Conservation (phyloP, 345 rosid species). For the Isatis tinctoria region DNA sequence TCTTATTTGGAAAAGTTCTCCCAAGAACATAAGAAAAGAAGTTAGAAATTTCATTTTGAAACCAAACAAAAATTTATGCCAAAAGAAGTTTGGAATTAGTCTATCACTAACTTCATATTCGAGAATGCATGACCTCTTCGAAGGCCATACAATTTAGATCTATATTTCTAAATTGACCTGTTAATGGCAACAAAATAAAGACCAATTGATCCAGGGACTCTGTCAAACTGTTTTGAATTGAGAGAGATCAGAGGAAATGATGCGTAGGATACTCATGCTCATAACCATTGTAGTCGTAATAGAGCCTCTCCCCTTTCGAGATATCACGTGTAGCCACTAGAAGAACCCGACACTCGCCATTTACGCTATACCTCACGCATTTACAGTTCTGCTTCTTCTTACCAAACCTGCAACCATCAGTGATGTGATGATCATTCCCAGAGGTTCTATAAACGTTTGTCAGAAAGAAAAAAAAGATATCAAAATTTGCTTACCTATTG, state of each 20-base stretch:
- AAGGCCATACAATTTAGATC: conserved; percentile 11
- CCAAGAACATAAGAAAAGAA: neutral
- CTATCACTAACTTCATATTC: conserved; percentile 6
- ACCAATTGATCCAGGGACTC: conserved; percentile 2
- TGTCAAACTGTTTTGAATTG: neutral
- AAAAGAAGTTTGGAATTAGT: neutral
- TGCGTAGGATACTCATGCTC: conserved; percentile 94
- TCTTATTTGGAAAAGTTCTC: neutral
- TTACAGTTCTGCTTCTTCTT: conserved; percentile 93
- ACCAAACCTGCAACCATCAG: conserved; percentile 59
- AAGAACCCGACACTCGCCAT: conserved; percentile 82
- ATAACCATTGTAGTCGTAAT: conserved; percentile 92
- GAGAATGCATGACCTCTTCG: conserved; percentile 17
- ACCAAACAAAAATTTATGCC: neutral
- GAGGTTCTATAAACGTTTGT: neutral
- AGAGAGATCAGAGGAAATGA: conserved; percentile 55
- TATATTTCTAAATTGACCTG: conserved; percentile 7
- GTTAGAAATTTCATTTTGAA: neutral
- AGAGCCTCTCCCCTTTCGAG: conserved; percentile 79
- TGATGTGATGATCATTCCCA: neutral
- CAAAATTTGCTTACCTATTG: conserved; percentile 50
- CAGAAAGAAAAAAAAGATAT: neutral
- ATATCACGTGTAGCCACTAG: conserved; percentile 89
- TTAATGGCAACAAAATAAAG: conserved; percentile 12
- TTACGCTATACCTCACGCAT: conserved; percentile 81